Conservation (phyloP, 2,329 filamentous ascomycete genomes). For the Phyllosticta ampelicida region DNA sequence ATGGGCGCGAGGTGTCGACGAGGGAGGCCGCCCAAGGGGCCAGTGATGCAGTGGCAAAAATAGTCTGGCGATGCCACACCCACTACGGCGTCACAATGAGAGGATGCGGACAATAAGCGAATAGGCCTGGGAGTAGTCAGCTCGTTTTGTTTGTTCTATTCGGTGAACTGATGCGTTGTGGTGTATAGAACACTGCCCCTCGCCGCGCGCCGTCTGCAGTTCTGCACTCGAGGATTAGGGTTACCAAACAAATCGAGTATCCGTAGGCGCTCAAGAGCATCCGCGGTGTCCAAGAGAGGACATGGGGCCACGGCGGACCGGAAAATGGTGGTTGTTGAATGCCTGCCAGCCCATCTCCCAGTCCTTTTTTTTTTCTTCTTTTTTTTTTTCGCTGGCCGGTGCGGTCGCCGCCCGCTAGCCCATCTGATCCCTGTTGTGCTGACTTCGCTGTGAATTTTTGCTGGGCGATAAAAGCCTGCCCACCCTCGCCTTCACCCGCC, state of each 20-base stretch:
- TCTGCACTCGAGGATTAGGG: no score
- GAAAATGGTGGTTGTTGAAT: neutral
- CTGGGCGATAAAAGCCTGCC: slow-evolving; percentile 8
- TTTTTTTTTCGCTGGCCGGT: neutral
- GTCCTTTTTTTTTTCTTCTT: no score
- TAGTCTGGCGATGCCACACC: slow-evolving; percentile 1
- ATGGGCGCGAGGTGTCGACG: neutral
- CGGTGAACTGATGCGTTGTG: no score
- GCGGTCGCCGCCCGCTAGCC: neutral
- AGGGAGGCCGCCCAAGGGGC: neutral
- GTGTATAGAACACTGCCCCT: no score
- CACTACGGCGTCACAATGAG: neutral
- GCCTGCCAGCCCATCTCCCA: no score
- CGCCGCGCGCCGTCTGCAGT: neutral
- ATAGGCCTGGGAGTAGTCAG: neutral
- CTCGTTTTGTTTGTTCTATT: neutral
- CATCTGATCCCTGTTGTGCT: slow-evolving; percentile 1
- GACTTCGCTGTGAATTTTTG: slow-evolving; percentile 9
- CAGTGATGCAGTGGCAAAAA: slow-evolving; percentile 8
- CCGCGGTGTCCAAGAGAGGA: neutral
- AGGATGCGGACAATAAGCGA: no score
- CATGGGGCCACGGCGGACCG: neutral
- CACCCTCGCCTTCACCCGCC: neutral
- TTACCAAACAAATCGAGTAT: no score
- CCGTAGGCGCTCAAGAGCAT: neutral